These are phyloP conservation scores for Colletotrichum echinochloae DNA, from an alignment of 2,329 filamentous ascomycete genomes.

Conservation along the genomic window DNA sequence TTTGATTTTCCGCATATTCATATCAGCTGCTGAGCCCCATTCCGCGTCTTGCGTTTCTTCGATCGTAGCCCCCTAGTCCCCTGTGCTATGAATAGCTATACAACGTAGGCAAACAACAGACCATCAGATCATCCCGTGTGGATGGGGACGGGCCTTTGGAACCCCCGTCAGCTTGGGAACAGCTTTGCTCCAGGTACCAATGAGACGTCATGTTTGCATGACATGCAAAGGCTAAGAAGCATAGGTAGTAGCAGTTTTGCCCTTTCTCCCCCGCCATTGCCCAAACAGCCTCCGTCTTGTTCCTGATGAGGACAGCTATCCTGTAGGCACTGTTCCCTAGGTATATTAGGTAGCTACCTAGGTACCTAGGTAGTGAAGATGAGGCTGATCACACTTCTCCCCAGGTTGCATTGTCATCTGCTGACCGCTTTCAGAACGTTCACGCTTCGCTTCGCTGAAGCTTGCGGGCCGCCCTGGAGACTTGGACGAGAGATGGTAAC, in stretches of 20 bases:
- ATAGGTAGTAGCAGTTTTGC: too few relatives aligned
- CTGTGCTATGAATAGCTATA: slow-evolving; percentile 16
- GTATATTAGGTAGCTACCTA: not conserved
- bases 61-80: not conserved
- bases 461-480: not conserved
- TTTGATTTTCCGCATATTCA: not conserved
- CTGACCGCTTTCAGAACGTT: not conserved
- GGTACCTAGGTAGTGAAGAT: not conserved
- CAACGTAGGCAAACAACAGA: not conserved
- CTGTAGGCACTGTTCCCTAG: too few relatives aligned
- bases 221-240: slow-evolving; percentile 6
- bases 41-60: not conserved
- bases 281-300: not conserved
- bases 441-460: not conserved
- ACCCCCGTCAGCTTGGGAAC: slow-evolving; percentile 6
- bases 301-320: not conserved
- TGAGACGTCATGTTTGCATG: not conserved
- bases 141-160: slow-evolving; percentile 1
- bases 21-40: not conserved
- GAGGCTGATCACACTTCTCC: not conserved
- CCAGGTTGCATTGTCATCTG: not conserved
- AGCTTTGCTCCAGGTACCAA: slow-evolving; percentile 6
- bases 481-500: not conserved
- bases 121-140: slow-evolving; percentile 17
- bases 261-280: not conserved